Base-by-base conservation (phyloP, 2,329 filamentous ascomycete genomes). In the Fusarium heterosporum region DNA sequence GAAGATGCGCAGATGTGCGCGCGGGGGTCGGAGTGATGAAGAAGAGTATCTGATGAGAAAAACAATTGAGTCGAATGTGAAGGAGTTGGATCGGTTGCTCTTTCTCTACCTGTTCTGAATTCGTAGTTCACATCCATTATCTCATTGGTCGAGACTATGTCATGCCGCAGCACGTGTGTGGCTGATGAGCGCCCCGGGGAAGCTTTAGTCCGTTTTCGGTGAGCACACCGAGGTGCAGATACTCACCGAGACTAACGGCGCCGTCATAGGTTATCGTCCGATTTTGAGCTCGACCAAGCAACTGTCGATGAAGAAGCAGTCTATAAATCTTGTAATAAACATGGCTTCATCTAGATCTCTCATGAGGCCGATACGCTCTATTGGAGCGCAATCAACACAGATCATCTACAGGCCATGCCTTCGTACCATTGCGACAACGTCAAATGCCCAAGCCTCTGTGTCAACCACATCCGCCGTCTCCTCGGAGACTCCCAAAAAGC, bases 401-500 rank as follows among this genome's bases (percentile, higher is more conserved):
- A 45, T 55, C 40, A 46, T 66, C 40, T 58, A 63, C 30, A 64
- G 62, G 22, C 55, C 63, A 51, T 67, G 45, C 48, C 49, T 63
- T 50, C 68, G 71, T 28, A 41, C 66, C 17, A 70, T 75, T 50
- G 54, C 72, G 14, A 70, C 70, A 26, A 64, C 70, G 14, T 52
- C 71, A 25, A 64, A 59, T 32, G 42, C 67, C 42, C 47, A 66
- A 50, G 63, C 63, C 26, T 53, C 67, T 29, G 57, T 65, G 12
- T 56, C 70, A 50, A 66, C 64, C 30, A 51, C 53, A 42, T 50
- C 73, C 17, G 65, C 64, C 34, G 51, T 51, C 40, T 51, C 73
- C 19, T 38, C 69, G 69, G 67, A 73, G 61, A 56, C 73, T 64
- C 64, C 75, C 51, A 77, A 78, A 68, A 81, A 79, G 72, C 81